Conservation (phyloP, 2,329 filamentous ascomycete genomes). For the Coleophoma eucalyptorum region DNA sequence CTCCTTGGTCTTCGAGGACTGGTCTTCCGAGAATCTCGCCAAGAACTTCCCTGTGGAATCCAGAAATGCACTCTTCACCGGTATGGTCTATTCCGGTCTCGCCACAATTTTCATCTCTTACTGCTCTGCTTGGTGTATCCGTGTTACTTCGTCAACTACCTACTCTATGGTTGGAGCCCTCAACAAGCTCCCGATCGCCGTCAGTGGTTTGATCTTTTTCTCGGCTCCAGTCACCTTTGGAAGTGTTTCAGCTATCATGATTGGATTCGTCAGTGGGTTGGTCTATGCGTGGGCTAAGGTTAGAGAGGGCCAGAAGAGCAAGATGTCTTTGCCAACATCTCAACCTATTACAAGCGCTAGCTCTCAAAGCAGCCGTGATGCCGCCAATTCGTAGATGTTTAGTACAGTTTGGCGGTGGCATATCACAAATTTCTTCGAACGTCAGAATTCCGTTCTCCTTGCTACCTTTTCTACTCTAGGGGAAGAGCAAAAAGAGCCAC, state of each 20-base stretch:
- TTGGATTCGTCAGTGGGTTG: slow-evolving; percentile 89
- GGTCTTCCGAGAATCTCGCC: slow-evolving; percentile 78
- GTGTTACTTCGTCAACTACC: slow-evolving; percentile 93
- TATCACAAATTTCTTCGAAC: neutral
- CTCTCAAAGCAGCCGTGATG: slow-evolving; percentile 85
- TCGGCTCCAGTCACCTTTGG: slow-evolving; percentile 88
- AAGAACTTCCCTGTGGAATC: slow-evolving; percentile 84
- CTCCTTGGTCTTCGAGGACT: slow-evolving; percentile 85
- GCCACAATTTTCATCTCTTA: slow-evolving; percentile 99
- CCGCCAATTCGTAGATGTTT: slow-evolving; percentile 45
- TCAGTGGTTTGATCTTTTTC: slow-evolving; percentile 94
- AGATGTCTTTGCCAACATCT: slow-evolving; percentile 63
- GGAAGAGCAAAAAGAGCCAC: neutral
- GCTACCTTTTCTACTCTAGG: neutral
- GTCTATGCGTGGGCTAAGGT: slow-evolving; percentile 88
- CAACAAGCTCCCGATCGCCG: slow-evolving; percentile 94
- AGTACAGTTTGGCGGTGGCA: neutral
- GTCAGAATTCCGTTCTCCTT: neutral
- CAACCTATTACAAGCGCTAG: slow-evolving; percentile 80
- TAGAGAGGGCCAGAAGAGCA: slow-evolving; percentile 65
- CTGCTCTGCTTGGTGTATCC: slow-evolving; percentile 97
- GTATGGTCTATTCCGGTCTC: slow-evolving; percentile 92
- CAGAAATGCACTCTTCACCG: slow-evolving; percentile 74
- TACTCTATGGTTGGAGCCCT: slow-evolving; percentile 98
- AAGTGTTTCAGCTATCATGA: slow-evolving; percentile 83